A percentile compares a stretch with the other conserved stretches of the same genome.
Evolutionary conservation across 2,329 filamentous ascomycete genomes (phyloP).

Genomic region (Cercospora janseana): DNA sequence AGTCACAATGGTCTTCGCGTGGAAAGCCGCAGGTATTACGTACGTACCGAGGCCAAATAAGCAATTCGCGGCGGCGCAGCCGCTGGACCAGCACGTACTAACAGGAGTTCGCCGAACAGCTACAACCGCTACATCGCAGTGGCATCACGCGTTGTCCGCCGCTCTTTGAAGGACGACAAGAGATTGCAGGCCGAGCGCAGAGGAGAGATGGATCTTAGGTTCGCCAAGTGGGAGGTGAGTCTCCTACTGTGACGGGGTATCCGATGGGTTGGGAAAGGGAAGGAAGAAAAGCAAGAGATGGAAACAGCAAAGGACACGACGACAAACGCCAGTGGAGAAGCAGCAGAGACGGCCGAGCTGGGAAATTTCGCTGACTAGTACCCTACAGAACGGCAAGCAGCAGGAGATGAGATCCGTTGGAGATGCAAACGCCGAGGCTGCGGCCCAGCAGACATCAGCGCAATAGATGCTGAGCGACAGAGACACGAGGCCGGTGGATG

Average conservation of each 20-base stretch:
- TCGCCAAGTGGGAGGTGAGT: constrained; percentile 94
- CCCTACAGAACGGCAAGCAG: constrained; percentile 88
- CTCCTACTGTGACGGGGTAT: constrained; percentile 78
- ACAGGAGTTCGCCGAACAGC: constrained; percentile 53
- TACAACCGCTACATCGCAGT: constrained; percentile 99
- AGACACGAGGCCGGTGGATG: background rate
- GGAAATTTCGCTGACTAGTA: constrained; percentile 21
- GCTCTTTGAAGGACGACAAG: constrained; percentile 94
- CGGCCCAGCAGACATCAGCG: constrained; percentile 35
- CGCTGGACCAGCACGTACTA: constrained; percentile 16
- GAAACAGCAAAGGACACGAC: background rate
- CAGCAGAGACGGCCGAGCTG: constrained; percentile 7
- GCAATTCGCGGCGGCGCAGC: too few species aligned
- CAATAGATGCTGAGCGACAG: constrained; percentile 34
- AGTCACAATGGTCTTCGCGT: constrained; percentile 89
- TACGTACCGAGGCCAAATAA: too few species aligned
- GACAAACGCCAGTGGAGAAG: too few species aligned
- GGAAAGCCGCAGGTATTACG: constrained; percentile 97
- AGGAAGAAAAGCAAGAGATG: background rate
- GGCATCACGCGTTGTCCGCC: constrained; percentile 90
- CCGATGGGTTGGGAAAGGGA: constrained; percentile 56
- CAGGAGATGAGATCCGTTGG: constrained; percentile 75
- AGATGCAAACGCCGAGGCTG: constrained; percentile 52
- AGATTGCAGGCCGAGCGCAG: constrained; percentile 83
- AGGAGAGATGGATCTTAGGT: constrained; percentile 83